These are phyloP conservation scores for Pichia heedii DNA, from an alignment of 805 yeast genomes.

Conservation along the genomic window DNA sequence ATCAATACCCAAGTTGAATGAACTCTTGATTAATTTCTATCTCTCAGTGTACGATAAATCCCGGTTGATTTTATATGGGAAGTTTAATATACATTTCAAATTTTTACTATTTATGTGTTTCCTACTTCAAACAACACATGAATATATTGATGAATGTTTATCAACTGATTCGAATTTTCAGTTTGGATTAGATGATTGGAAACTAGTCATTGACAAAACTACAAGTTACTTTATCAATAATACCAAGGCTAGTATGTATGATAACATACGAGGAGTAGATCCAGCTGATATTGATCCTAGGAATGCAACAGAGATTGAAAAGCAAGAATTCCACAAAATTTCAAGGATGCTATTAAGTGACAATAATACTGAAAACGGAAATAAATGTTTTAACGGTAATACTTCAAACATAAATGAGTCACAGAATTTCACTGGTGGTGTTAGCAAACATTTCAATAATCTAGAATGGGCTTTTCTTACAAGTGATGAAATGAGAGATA, in stretches of 20 bases:
- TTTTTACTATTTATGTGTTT: conserved; percentile 13
- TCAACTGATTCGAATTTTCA: not conserved
- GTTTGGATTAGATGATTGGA: conserved; percentile 4
- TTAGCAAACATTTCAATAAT: not conserved
- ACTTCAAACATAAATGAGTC: not conserved
- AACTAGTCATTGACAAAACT: conserved; percentile 3
- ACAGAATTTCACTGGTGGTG: not conserved
- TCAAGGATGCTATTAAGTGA: no score
- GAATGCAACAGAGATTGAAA: not conserved
- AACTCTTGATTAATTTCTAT: conserved; percentile 13
- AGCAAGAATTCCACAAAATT: no score
- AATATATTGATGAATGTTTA: not conserved
- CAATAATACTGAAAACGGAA: not conserved
- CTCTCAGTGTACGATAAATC: conserved; percentile 4
- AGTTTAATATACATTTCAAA: conserved; percentile 13
- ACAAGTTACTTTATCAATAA: not conserved
- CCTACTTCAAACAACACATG: conserved; percentile 11
- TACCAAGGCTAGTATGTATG: not conserved
- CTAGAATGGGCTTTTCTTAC: conserved; percentile 3
- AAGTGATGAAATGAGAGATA: not conserved
- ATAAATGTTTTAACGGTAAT: no score
- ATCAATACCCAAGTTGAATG: conserved; percentile 11
- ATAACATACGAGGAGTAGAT: no score
- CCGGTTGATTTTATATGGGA: conserved; percentile 10
- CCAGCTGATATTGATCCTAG: not conserved